Conservation (phyloP, 2,329 filamentous ascomycete species). For the Aspergillus bombycis region DNA sequence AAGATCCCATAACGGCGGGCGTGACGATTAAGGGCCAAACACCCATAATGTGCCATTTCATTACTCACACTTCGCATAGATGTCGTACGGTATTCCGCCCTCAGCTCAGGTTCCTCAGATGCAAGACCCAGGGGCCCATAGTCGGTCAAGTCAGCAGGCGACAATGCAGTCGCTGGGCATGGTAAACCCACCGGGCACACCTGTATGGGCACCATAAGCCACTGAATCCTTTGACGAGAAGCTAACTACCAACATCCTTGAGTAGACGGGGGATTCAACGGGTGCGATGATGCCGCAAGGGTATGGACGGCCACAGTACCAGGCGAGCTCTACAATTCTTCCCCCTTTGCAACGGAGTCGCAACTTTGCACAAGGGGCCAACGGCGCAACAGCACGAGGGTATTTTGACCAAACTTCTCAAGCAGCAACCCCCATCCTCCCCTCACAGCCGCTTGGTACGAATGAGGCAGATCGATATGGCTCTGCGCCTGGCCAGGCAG, state of each 20-base stretch:
- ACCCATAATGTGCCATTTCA: constrained; percentile 9
- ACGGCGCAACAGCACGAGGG: constrained; percentile 31
- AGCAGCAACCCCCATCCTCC: constrained; percentile 37
- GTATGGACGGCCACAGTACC: constrained; percentile 39
- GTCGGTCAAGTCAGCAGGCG: constrained; percentile 39
- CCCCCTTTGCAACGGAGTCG: constrained; percentile 40
- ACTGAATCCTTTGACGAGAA: constrained; percentile 26
- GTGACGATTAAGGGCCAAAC: background rate
- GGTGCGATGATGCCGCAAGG: constrained; percentile 41
- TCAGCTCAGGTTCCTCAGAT: constrained; percentile 39
- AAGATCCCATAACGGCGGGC: background rate
- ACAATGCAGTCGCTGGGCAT: constrained; percentile 41
- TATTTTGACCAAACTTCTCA: constrained; percentile 40
- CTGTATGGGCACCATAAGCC: constrained; percentile 37
- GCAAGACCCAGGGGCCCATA: constrained; percentile 37
- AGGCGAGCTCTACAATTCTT: constrained; percentile 36
- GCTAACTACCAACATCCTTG: constrained; percentile 34
- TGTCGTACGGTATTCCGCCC: constrained; percentile 39
- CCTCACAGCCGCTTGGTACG: constrained; percentile 36
- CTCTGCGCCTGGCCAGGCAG: constrained; percentile 27
- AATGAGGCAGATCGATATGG: constrained; percentile 38
- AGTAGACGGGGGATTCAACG: constrained; percentile 40
- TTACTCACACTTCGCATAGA: constrained; percentile 29
- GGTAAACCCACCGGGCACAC: constrained; percentile 42
- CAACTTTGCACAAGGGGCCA: constrained; percentile 33